These are phyloP conservation scores for Rhizophora mangle DNA, from an alignment of 345 rosid species.

Conservation along the genomic window DNA sequence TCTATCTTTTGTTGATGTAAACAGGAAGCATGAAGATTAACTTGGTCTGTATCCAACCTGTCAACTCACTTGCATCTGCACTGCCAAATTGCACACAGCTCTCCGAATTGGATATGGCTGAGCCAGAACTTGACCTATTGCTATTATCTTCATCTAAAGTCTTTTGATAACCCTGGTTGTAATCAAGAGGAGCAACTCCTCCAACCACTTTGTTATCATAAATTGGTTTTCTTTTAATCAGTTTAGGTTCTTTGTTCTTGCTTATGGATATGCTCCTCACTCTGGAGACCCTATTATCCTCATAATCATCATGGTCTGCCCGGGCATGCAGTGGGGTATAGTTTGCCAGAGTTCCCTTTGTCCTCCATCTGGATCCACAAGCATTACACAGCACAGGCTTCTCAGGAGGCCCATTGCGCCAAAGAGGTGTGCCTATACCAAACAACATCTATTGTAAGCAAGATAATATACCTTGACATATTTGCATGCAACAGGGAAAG, in stretches of 20 bases:
- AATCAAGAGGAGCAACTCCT: slow-evolving; percentile 41
- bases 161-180: slow-evolving; percentile 49
- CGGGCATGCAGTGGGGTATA: slow-evolving; percentile 81
- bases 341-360: slow-evolving; percentile 79
- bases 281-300: slow-evolving; percentile 55
- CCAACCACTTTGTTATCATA: slow-evolving; percentile 42
- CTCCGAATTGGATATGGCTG: slow-evolving; percentile 92
- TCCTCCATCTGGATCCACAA: slow-evolving; percentile 96
- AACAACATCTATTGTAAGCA: slow-evolving; percentile 18
- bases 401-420: slow-evolving; percentile 99
- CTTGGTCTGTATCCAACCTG: slow-evolving; percentile 49
- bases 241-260: slow-evolving; percentile 60
- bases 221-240: slow-evolving; percentile 70
- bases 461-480: not conserved
- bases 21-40: not conserved
- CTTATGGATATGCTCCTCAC: slow-evolving; percentile 51
- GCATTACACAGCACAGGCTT: slow-evolving; percentile 99
- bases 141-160: slow-evolving; percentile 74
- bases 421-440: slow-evolving; percentile 81
- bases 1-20: slow-evolving; percentile 2
- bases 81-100: slow-evolving; percentile 87
- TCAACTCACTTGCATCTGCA: slow-evolving; percentile 83
- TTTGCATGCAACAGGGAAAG: not conserved
- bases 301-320: slow-evolving; percentile 57
- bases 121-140: slow-evolving; percentile 94